Conservation (phyloP, 2,329 filamentous ascomycete genomes). For the Pseudogymnoascus sp. region DNA sequence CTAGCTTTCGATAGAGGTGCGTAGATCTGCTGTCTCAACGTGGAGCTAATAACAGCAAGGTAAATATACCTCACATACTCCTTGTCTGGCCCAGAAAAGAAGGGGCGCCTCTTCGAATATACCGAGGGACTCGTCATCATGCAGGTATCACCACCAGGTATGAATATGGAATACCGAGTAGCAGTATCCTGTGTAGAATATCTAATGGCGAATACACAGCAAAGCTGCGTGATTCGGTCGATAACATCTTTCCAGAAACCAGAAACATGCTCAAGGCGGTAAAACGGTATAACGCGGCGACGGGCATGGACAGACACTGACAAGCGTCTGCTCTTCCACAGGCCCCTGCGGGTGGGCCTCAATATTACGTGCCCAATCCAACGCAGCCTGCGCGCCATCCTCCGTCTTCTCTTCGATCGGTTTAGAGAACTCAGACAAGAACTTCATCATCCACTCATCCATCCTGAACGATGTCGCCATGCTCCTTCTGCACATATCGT, state of each 20-base stretch:
- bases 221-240: not conserved
- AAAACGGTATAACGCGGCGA: not conserved
- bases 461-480: constrained; percentile 32
- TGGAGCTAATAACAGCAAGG: not conserved
- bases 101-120: not conserved
- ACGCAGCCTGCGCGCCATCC: not conserved
- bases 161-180: not conserved
- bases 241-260: not conserved
- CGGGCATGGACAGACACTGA: not conserved
- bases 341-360: not conserved
- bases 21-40: not conserved
- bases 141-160: not conserved
- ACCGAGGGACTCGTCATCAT: not conserved
- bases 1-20: not conserved
- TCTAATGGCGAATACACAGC: not conserved
- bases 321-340: not conserved
- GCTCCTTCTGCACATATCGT: constrained; percentile 32
- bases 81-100: not conserved
- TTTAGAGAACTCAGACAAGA: constrained; percentile 28
- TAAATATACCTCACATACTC: not conserved
- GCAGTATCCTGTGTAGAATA: not conserved
- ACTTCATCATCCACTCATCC: constrained; percentile 35
- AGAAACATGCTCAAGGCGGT: not conserved
- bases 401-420: constrained; percentile 23
- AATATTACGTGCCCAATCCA: not conserved